Evolutionary conservation across 1,284 basidiomycete genomes (phyloP).

Genomic region (Malassezia equina): DNA sequence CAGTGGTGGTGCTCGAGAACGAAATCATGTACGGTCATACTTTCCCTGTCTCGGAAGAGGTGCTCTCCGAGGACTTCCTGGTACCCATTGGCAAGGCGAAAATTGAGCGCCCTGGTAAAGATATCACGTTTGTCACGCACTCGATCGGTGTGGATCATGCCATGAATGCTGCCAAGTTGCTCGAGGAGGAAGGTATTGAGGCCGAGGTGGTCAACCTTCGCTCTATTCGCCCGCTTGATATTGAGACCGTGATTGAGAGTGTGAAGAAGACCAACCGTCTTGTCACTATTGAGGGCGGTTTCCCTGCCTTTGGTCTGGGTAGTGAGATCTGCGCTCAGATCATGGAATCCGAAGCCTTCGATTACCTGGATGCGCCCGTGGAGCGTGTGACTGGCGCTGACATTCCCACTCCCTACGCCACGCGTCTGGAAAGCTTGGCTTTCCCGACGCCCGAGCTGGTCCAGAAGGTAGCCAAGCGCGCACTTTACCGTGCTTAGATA

Average conservation of each 20-base stretch:
- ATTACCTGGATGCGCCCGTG: constrained; percentile 69
- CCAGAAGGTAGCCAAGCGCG: constrained; percentile 38
- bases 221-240: constrained; percentile 87
- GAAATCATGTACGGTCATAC: constrained; percentile 95
- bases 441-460: constrained; percentile 43
- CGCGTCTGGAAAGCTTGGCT: constrained; percentile 54
- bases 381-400: constrained; percentile 92
- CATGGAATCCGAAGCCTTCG: constrained; percentile 66
- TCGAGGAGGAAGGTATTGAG: constrained; percentile 83
- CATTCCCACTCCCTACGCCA: constrained; percentile 35
- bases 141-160: constrained; percentile 40
- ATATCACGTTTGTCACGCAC: constrained; percentile 91
- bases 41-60: constrained; percentile 90
- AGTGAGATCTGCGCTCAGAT: constrained; percentile 79
- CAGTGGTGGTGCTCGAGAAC: constrained; percentile 96
- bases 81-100: constrained; percentile 97
- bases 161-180: constrained; percentile 64
- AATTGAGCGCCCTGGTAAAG: constrained; percentile 81
- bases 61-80: constrained; percentile 81
- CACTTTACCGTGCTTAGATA: constrained; percentile 31
- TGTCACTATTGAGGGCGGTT: constrained; percentile 91
- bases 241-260: constrained; percentile 85
- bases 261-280: constrained; percentile 98
- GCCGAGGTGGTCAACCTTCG: constrained; percentile 97
- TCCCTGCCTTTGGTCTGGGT: constrained; percentile 95